Percentiles rank a stretch among this genome's conserved stretches.
Evolutionary conservation across 1,139 yeast species (phyloP).

Genomic region (Pneumocystis murina): DNA sequence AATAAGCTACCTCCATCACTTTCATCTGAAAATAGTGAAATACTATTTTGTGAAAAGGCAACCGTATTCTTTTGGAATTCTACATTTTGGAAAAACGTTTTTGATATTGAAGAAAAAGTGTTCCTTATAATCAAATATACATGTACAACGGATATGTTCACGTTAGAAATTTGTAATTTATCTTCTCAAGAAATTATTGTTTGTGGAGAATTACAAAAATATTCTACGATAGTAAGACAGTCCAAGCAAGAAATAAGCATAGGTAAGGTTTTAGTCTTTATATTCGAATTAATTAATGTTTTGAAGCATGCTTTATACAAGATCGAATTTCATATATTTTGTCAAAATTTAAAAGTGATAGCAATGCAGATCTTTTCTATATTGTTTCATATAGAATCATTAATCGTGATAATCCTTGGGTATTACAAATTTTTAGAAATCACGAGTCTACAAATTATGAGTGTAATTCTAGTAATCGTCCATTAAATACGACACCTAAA

Average conservation of each 20-base stretch:
- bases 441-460: background rate
- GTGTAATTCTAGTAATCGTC: background rate
- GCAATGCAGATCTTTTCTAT: background rate
- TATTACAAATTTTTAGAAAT: background rate
- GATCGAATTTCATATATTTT: background rate
- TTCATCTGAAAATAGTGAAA: background rate
- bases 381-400: background rate
- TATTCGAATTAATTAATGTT: background rate
- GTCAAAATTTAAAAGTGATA: background rate
- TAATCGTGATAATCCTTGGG: background rate
- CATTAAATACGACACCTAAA: background rate
- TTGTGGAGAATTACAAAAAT: background rate
- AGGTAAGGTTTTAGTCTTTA: background rate
- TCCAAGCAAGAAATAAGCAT: background rate
- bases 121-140: background rate
- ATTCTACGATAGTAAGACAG: background rate
- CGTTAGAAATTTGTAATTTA: background rate
- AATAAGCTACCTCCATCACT: background rate
- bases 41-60: background rate
- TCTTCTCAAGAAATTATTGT: background rate
- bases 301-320: background rate
- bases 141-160: background rate
- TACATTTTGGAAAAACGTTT: background rate
- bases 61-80: background rate
- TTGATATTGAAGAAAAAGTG: background rate